These are phyloP conservation scores for Westerdykella ornata DNA, from an alignment of 2,329 filamentous ascomycete genomes.

Conservation along the genomic window DNA sequence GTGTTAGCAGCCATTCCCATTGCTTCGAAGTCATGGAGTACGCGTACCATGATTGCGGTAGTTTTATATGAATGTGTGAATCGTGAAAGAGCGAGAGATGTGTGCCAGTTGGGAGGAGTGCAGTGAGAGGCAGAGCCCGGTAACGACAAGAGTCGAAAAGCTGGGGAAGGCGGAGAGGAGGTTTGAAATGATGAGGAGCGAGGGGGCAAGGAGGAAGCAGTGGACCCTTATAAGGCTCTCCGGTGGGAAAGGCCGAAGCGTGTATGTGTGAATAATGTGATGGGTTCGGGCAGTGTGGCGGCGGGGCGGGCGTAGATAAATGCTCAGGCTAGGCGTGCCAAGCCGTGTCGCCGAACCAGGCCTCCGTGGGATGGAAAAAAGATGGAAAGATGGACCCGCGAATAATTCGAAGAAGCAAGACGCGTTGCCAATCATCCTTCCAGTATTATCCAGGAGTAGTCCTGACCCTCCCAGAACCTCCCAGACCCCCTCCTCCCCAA, in stretches of 20 bases:
- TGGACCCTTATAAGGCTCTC: neutral
- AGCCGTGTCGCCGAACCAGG: conserved; percentile 34
- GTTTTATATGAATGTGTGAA: conserved; percentile 8
- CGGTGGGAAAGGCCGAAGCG: neutral
- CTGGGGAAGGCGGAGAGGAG: conserved; percentile 5
- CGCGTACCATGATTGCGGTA: conserved; percentile 31
- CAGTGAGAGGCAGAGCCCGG: neutral
- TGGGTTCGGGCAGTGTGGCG: conserved; percentile 7
- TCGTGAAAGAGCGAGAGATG: conserved; percentile 4
- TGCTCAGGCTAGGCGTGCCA: conserved; percentile 26
- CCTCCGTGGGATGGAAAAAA: conserved; percentile 36
- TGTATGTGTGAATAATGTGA: neutral
- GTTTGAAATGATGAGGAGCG: conserved; percentile 12
- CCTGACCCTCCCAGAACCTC: no score
- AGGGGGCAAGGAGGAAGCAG: conserved; percentile 2
- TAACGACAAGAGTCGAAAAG: conserved; percentile 1
- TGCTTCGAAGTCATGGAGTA: neutral
- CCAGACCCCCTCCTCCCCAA: no score
- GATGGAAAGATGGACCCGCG: conserved; percentile 12
- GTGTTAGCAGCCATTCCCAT: conserved; percentile 9
- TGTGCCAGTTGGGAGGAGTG: neutral
- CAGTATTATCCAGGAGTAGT: no score
- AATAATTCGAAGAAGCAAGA: no score
- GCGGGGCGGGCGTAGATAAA: conserved; percentile 23
- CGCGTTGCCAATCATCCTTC: no score